Evolutionary conservation across 208 protist species (phyloP).

Genomic region (Leishmania gerbilli): DNA sequence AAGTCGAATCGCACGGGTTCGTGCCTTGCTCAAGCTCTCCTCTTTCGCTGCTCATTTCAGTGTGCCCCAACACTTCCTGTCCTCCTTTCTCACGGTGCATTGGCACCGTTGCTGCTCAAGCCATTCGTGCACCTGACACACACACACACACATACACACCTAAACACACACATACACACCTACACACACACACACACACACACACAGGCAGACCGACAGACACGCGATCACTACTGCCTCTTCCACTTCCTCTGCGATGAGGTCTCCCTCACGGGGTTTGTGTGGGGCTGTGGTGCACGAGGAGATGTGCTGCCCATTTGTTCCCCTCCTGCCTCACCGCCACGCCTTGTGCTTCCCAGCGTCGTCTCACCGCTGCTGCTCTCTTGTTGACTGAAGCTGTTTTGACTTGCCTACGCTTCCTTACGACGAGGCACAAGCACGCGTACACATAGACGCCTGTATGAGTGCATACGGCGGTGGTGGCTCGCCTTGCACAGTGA

Average conservation of each 20-base stretch:
- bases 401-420: not conserved
- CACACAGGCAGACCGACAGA: not conserved
- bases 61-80: too few species aligned
- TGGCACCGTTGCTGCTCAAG: not conserved
- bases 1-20: too few species aligned
- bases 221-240: not conserved
- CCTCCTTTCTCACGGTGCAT: not conserved
- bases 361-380: too few species aligned
- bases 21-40: not conserved
- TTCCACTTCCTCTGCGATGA: not conserved
- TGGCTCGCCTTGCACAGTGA: not conserved
- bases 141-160: not conserved
- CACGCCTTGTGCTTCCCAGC: not conserved
- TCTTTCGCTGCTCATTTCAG: not conserved
- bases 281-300: not conserved
- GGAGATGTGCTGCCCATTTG: not conserved
- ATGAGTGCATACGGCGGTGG: not conserved
- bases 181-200: not conserved
- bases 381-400: not conserved
- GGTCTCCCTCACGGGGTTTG: not conserved
- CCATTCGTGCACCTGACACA: not conserved
- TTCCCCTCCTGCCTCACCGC: not conserved
- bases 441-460: not conserved
- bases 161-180: too few species aligned
- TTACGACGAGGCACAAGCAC: not conserved